These are phyloP conservation scores for Neofusicoccum kwambonambiense DNA, from an alignment of 2,329 filamentous ascomycete species.

Conservation along the genomic window DNA sequence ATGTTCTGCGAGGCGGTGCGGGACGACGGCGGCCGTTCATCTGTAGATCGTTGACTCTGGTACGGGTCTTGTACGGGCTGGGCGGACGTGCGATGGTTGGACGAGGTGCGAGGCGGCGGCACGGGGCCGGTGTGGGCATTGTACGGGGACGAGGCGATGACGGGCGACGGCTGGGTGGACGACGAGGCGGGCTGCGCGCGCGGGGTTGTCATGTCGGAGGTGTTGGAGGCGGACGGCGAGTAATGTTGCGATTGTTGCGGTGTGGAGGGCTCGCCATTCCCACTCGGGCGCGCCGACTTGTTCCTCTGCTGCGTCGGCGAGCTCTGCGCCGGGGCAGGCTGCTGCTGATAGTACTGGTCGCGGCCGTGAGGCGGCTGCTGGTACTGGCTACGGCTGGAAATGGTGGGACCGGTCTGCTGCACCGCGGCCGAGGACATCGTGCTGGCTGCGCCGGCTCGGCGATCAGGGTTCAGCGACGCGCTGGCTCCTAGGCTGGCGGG, in stretches of 20 bases:
- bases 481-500: not conserved
- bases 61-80: slow-evolving; percentile 24
- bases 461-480: slow-evolving; percentile 18
- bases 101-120: slow-evolving; percentile 75
- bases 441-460: slow-evolving; percentile 13
- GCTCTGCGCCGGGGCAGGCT: slow-evolving; percentile 23
- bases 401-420: slow-evolving; percentile 28
- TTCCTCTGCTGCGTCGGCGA: slow-evolving; percentile 39
- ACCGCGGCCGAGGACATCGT: slow-evolving; percentile 40
- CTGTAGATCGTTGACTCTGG: slow-evolving; percentile 15
- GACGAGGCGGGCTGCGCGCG: slow-evolving; percentile 44
- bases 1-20: slow-evolving; percentile 23
- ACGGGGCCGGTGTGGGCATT: slow-evolving; percentile 60
- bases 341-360: slow-evolving; percentile 25
- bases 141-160: slow-evolving; percentile 50
- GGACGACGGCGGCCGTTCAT: slow-evolving; percentile 32
- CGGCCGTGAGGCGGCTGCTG: slow-evolving; percentile 25
- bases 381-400: slow-evolving; percentile 28
- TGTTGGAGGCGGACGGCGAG: slow-evolving; percentile 35
- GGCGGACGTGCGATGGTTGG: slow-evolving; percentile 56
- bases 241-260: slow-evolving; percentile 31
- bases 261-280: slow-evolving; percentile 41
- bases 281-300: slow-evolving; percentile 34
- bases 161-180: slow-evolving; percentile 43
- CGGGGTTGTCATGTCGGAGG: slow-evolving; percentile 39